A percentile compares a stretch with the other conserved stretches of the same genome.
These are phyloP conservation scores for Aureobasidium sp. DNA, from an alignment of 2,329 filamentous ascomycete genomes.

Conservation along the genomic window DNA sequence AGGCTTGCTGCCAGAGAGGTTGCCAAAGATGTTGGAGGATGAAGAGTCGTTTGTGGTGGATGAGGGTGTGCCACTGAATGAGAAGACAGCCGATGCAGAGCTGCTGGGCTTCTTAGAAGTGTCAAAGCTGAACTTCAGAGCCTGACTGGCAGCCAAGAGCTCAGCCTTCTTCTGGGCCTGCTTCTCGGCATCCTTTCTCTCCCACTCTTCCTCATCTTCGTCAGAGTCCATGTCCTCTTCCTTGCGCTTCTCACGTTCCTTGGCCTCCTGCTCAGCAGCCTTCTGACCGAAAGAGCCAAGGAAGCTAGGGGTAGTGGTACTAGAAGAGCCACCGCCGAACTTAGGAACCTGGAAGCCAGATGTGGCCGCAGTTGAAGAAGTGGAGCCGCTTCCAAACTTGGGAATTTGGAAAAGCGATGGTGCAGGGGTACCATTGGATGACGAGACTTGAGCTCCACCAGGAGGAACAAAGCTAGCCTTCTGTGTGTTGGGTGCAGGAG, in stretches of 20 bases:
- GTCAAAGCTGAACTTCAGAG: conserved; percentile 17
- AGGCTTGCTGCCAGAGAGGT: neutral
- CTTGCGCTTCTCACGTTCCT: conserved; percentile 40
- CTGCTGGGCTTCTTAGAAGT: conserved; percentile 20
- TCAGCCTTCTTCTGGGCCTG: conserved; percentile 37
- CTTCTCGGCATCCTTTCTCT: conserved; percentile 36
- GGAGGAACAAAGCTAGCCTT: neutral
- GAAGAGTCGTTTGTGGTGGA: neutral
- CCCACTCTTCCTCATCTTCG: conserved; percentile 43
- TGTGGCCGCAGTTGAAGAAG: neutral
- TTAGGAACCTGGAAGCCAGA: conserved; percentile 25
- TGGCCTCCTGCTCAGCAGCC: conserved; percentile 32
- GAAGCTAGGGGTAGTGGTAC: conserved; percentile 24
- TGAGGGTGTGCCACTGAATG: conserved; percentile 15
- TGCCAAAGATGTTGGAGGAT: conserved; percentile 7
- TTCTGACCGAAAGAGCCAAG: conserved; percentile 33
- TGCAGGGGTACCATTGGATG: neutral
- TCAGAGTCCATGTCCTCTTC: conserved; percentile 45
- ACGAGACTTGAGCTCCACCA: neutral
- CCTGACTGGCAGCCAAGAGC: conserved; percentile 31
- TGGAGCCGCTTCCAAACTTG: neutral
- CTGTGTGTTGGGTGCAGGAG: neutral
- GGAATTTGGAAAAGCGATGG: conserved; percentile 4
- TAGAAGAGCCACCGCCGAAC: neutral
- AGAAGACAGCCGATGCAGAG: conserved; percentile 13